Conservation (phyloP, 495 filamentous ascomycete species). For the Bacidia gigantensis region DNA sequence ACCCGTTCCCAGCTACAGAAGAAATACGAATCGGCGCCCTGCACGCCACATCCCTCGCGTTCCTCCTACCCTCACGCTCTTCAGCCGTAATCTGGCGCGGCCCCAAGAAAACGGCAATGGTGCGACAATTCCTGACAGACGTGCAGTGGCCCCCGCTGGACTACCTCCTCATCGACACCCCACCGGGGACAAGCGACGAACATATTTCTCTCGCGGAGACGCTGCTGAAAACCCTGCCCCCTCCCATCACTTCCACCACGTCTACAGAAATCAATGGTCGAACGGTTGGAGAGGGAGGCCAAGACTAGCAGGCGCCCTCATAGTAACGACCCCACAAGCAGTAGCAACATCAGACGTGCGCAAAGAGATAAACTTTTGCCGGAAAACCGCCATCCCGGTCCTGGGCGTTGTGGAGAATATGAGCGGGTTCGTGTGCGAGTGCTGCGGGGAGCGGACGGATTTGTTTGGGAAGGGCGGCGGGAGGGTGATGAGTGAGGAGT, state of each 20-base stretch:
- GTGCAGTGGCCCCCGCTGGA: slow-evolving; percentile 79
- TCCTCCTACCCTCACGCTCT: slow-evolving; percentile 66
- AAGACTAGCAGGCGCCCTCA: slow-evolving; percentile 60
- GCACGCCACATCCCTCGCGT: slow-evolving; percentile 84
- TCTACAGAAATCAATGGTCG: slow-evolving; percentile 12
- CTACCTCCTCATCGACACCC: slow-evolving; percentile 88
- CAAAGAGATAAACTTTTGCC: slow-evolving; percentile 94
- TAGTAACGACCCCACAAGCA: slow-evolving; percentile 93
- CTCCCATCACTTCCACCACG: slow-evolving; percentile 21
- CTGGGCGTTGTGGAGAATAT: slow-evolving; percentile 95
- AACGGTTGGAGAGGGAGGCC: slow-evolving; percentile 18
- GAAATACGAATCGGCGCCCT: slow-evolving; percentile 41
- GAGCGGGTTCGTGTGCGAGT: slow-evolving; percentile 91
- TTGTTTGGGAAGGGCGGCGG: slow-evolving; percentile 85
- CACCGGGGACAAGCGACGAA: slow-evolving; percentile 91
- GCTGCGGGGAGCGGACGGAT: slow-evolving; percentile 86
- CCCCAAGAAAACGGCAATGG: slow-evolving; percentile 98
- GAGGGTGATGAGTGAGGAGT: slow-evolving; percentile 76
- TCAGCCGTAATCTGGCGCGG: slow-evolving; percentile 96
- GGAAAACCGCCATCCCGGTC: slow-evolving; percentile 66
- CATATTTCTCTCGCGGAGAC: slow-evolving; percentile 91
- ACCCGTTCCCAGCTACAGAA: background rate
- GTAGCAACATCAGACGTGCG: slow-evolving; percentile 84
- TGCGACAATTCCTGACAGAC: slow-evolving; percentile 84
- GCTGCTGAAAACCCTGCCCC: slow-evolving; percentile 41